Base-by-base conservation (phyloP, 495 filamentous ascomycete genomes). In the Penicillium fimorum region DNA sequence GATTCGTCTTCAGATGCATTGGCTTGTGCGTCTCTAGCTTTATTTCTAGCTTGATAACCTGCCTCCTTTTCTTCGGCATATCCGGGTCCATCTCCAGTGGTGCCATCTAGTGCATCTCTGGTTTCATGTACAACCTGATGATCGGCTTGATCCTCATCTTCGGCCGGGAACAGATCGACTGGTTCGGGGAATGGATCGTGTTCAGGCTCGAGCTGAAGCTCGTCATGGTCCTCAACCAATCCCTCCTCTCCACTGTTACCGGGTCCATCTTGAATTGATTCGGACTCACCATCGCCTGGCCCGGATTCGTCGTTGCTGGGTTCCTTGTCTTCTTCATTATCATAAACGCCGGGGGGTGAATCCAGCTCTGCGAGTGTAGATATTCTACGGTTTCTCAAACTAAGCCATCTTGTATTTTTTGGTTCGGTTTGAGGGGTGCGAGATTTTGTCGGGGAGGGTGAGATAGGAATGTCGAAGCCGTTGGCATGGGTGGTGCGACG, bases 401-500 rank as follows among this genome's bases (percentile, higher is more conserved):
- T 27, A 2, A 41, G 29, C 3, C 35, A 35, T 3, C 32, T 29
- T 11, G 38, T 37, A n/a, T 22, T 37, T 30, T 20, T 32, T 33
- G 38, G 50, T 8, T 54, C 52, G 33, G 18, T 53, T 22, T 25
- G 40, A 18, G 17, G 41, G 11, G 1, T 13, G 38, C 11, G 32
- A 15, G 52, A n/a, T 4, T 7, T 33, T 20, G 18, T 11, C n/a
- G 52, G 42, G 10, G 51, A 38, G 18, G 51, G 42, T 1, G 43
- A 54, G 32, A 18, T 10, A 11, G 52, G 52, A 20, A 54, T 13
- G 13, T 47, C 43, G 24, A 40, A 54, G 15, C 47, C 22, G 11
- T n/a, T 24, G 8, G 30, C 12, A 27, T 40, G 9, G 13, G 33
- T 18, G 2, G 32, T 35, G 32, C 42, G 51, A 2, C 43, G 43